phyloP scores from a whole-genome alignment of 306 rosid species.

The Rosa multiflora region DNA sequence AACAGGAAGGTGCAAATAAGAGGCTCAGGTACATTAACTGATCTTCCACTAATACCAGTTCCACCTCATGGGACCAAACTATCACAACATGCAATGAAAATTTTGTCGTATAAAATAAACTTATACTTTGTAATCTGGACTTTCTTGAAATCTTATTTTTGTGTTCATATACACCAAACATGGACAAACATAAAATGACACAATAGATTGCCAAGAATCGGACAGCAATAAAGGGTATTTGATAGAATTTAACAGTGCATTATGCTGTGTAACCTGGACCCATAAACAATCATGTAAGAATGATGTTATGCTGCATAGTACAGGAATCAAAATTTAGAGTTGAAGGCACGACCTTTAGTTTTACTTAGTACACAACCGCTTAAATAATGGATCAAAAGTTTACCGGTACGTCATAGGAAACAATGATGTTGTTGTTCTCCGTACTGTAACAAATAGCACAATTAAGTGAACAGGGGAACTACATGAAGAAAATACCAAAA shows the following conservation, averaged over 20 bases:
- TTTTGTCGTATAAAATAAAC: background rate
- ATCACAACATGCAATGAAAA: background rate
- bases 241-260: background rate
- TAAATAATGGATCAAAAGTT: constrained; percentile 5
- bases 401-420: constrained; percentile 82
- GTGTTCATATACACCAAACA: background rate
- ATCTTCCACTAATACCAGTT: background rate
- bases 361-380: background rate
- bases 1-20: background rate
- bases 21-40: background rate
- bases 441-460: constrained; percentile 52
- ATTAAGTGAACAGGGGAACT: constrained; percentile 18
- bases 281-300: background rate
- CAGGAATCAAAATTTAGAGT: background rate
- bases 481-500: constrained; percentile 2
- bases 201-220: background rate
- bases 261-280: background rate
- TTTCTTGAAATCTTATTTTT: background rate
- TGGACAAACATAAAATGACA: background rate
- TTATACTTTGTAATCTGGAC: background rate
- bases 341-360: background rate
- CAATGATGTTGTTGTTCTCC: constrained; percentile 61
- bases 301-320: background rate
- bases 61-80: background rate
- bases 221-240: background rate